Conservation (phyloP, 768 basidiomycete species). For the Fomitopsis serialis region DNA sequence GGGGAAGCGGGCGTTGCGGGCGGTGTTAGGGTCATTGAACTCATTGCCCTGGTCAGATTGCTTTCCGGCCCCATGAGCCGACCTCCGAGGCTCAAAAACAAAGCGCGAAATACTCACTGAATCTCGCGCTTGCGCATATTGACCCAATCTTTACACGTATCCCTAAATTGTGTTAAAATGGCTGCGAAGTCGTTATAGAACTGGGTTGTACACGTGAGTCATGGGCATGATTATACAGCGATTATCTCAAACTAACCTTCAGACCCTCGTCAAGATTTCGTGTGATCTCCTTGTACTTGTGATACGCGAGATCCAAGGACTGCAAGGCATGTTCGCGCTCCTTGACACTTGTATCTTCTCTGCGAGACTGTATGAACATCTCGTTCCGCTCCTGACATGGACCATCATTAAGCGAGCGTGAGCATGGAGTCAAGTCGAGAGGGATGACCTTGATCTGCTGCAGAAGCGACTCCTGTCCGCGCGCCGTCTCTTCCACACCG, state of each 20-base stretch:
- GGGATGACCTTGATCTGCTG: conserved; percentile 58
- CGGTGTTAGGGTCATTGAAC: not conserved
- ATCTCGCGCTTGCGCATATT: conserved; percentile 67
- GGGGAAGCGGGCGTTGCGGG: not conserved
- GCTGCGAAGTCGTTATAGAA: conserved; percentile 87
- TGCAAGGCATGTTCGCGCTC: conserved; percentile 80
- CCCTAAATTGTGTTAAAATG: conserved; percentile 70
- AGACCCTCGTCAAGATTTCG: conserved; percentile 86
- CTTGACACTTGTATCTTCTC: conserved; percentile 71
- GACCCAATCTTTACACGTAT: conserved; percentile 72
- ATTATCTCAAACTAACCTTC: conserved; percentile 47
- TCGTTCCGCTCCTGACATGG: conserved; percentile 55
- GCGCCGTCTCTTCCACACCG: conserved; percentile 50
- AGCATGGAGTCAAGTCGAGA: not conserved
- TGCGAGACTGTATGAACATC: conserved; percentile 68
- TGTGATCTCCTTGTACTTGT: conserved; percentile 81
- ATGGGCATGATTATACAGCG: not conserved
- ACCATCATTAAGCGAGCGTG: not conserved
- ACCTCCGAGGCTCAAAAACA: no score
- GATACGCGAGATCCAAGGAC: conserved; percentile 77
- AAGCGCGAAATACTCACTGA: conserved; percentile 41
- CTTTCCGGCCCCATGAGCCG: no score
- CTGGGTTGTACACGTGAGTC: conserved; percentile 29
- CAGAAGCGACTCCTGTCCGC: conserved; percentile 62
- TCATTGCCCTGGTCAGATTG: conserved; percentile 4